Conservation (phyloP, 2,329 filamentous ascomycete genomes). For the Ophiosphaerella korrae region DNA sequence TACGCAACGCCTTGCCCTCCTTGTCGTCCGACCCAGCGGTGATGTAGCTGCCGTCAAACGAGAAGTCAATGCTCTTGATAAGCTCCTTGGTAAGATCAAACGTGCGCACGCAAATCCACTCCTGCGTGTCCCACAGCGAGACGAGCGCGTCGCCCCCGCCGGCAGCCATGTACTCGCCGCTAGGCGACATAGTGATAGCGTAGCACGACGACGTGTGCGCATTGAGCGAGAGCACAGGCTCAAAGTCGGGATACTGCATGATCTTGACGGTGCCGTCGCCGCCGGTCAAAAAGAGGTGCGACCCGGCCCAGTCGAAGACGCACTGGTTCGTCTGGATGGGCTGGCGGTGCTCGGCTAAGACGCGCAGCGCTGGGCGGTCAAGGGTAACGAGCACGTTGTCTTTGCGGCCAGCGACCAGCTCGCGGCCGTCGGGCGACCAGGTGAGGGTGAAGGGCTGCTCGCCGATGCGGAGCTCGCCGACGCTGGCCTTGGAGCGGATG, state of each 20-base stretch:
- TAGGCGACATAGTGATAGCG: constrained; percentile 71
- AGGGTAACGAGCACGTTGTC: constrained; percentile 67
- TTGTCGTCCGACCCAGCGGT: constrained; percentile 77
- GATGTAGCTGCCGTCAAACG: constrained; percentile 76
- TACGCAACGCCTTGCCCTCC: constrained; percentile 71
- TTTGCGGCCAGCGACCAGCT: constrained; percentile 74
- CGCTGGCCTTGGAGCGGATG: constrained; percentile 71
- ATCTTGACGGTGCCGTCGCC: constrained; percentile 74
- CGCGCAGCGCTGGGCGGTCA: constrained; percentile 62
- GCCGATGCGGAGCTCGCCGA: constrained; percentile 67
- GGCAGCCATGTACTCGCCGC: constrained; percentile 72
- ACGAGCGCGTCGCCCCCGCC: constrained; percentile 78
- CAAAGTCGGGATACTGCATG: constrained; percentile 54
- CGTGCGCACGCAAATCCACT: constrained; percentile 77
- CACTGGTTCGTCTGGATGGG: constrained; percentile 72
- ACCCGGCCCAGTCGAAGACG: constrained; percentile 73
- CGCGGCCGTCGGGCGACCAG: constrained; percentile 74
- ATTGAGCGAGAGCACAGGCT: constrained; percentile 63
- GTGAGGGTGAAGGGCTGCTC: constrained; percentile 72
- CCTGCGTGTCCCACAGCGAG: constrained; percentile 75
- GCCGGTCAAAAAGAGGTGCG: constrained; percentile 72
- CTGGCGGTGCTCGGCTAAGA: constrained; percentile 65
- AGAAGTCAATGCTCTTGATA: constrained; percentile 75
- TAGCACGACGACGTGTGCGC: constrained; percentile 77
- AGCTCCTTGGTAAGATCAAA: constrained; percentile 71